phyloP scores from a whole-genome alignment of 2,329 filamentous ascomycete species.

The Cytospora mali region DNA sequence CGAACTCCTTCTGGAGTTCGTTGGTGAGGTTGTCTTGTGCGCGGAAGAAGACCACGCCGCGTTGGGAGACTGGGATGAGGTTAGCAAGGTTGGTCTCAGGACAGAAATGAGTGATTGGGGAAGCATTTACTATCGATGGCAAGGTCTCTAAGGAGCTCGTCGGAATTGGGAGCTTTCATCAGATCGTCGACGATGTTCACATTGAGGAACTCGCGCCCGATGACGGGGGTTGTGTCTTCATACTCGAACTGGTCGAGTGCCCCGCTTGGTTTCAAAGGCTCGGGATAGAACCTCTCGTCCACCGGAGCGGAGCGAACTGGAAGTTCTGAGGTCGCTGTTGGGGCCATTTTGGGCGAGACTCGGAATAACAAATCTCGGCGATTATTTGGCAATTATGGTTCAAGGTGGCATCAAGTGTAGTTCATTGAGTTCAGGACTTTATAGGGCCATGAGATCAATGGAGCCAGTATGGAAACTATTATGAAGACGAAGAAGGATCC shows the following conservation, averaged over 20 bases:
- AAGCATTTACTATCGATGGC: conserved; percentile 27
- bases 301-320: neutral
- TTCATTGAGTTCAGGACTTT: neutral
- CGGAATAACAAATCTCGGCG: neutral
- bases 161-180: conserved; percentile 17
- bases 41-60: conserved; percentile 54
- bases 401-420: neutral
- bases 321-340: neutral
- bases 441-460: neutral
- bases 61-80: conserved; percentile 46
- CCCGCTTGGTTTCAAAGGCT: conserved; percentile 23
- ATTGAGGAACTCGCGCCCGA: conserved; percentile 22
- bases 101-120: neutral
- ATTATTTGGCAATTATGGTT: neutral
- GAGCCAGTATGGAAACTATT: neutral
- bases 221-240: conserved; percentile 26
- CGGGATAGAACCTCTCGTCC: neutral
- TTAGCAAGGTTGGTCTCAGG: neutral
- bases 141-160: conserved; percentile 24
- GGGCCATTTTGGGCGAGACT: neutral
- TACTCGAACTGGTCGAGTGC: conserved; percentile 17
- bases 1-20: conserved; percentile 50
- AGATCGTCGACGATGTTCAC: conserved; percentile 27
- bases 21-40: conserved; percentile 48
- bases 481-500: neutral